Base-by-base conservation (phyloP, 1,284 basidiomycete genomes). In the Vanrija pseudolonga region DNA sequence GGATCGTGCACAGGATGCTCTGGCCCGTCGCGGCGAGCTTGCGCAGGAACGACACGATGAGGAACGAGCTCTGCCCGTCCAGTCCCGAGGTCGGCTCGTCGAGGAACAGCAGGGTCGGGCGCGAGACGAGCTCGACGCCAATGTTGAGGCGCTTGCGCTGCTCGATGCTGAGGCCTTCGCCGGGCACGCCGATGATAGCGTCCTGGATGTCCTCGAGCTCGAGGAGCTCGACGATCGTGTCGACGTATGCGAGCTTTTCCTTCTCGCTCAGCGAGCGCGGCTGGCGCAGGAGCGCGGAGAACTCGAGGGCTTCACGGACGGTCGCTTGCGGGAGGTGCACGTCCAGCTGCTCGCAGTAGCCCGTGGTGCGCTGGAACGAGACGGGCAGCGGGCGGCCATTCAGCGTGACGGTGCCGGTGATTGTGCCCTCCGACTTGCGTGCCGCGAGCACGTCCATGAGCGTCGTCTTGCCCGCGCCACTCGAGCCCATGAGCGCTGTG, bases 221-320 rank as follows among this genome's bases (percentile, higher is more conserved):
- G 43, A 82, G 76, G 6, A 82, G 68, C 45, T 79, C 77, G 62
- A 82, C 77, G 38, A 81, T 79, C 22, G 77, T 74, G 52, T 82
- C 78, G 49, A 80, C 80, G 64, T 81, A 82, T 19, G 73, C 77
- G 46, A 80, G 71, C 68, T 80, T 80, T 38, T 81, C 79, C 58
- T 77, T 79, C 22, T 80, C 72, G 0, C 88, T 78, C 1, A 89
- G 82, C 4, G 78, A 78, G 5, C 79, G 73, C 0, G 88, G 86
- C 66, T 94, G 91, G 18, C 91, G 84, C 9, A 94, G 77, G 58
- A 85, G 81, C 0, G 91, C 91, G 1, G 87, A 89, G 76, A 94
- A 91, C 28, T 84, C 76, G 0, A 95, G 76, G 0, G 90, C 87
- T 67, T 95, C 90, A 20, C 89, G 81, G 4, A 95, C 90, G 7